phyloP scores from a whole-genome alignment of 2,329 filamentous ascomycete species.

The Ophiostoma sp. region DNA sequence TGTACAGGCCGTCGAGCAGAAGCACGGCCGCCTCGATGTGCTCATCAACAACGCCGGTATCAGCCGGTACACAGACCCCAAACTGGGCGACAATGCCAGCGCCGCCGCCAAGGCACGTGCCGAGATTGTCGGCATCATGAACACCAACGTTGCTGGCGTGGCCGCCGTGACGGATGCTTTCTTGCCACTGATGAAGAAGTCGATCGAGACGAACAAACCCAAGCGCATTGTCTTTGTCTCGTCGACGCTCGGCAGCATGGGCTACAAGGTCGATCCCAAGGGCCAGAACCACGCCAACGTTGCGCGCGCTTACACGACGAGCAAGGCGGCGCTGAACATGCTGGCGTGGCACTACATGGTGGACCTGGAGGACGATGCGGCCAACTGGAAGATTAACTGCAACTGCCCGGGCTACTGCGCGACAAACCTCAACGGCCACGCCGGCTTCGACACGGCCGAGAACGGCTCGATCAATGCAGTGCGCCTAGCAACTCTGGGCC shows the following conservation, averaged over 20 bases:
- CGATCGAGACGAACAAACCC: conserved; percentile 26
- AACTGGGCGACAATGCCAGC: background rate
- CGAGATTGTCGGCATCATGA: background rate
- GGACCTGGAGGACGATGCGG: conserved; percentile 35
- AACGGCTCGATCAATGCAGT: conserved; percentile 37
- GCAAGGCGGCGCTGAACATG: conserved; percentile 38
- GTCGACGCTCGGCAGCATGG: conserved; percentile 32
- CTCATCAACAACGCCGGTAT: conserved; percentile 39
- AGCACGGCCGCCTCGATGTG: conserved; percentile 39
- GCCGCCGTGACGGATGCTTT: conserved; percentile 37
- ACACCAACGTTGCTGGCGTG: conserved; percentile 35
- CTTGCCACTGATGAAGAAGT: conserved; percentile 38
- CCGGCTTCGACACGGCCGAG: conserved; percentile 30
- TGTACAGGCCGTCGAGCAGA: conserved; percentile 34
- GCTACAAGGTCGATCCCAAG: conserved; percentile 28
- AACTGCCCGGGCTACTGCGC: conserved; percentile 43
- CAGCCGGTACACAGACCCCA: background rate
- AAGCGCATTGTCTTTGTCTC: conserved; percentile 35
- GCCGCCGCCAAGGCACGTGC: background rate
- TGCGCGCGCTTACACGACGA: conserved; percentile 31
- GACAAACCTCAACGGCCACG: conserved; percentile 35
- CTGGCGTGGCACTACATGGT: conserved; percentile 35
- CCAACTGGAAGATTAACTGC: conserved; percentile 39
- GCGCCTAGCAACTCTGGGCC: conserved; percentile 36
- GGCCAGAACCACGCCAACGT: conserved; percentile 23